Percentiles rank a stretch among this genome's conserved stretches.
These are phyloP conservation scores for Picea abies DNA, from an alignment of 83 land plant genomes.

Conservation along the genomic window DNA sequence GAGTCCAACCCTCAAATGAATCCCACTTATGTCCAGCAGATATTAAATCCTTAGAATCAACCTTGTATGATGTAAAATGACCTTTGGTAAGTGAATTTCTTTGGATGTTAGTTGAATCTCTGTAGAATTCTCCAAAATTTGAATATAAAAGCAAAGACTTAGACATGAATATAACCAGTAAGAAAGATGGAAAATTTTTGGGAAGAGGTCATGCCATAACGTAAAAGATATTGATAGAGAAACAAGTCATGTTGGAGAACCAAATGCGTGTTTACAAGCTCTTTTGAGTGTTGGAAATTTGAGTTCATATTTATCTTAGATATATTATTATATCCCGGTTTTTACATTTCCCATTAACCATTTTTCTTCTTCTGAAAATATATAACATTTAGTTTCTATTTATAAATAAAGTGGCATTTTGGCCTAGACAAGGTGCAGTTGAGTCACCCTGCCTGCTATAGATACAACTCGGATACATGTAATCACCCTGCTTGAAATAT, in stretches of 20 bases:
- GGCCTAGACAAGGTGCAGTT: neutral
- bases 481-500: no score
- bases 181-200: neutral
- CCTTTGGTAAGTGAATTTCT: conserved; percentile 22
- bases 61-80: conserved; percentile 39
- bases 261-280: neutral
- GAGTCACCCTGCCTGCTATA: no score
- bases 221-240: neutral
- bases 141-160: neutral
- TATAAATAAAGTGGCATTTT: neutral
- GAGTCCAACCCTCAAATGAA: neutral
- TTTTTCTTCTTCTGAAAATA: neutral
- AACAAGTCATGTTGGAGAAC: neutral
- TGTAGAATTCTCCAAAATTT: neutral
- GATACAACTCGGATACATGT: no score
- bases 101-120: neutral
- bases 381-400: neutral
- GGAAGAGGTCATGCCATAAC: neutral
- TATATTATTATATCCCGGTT: neutral
- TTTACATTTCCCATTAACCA: neutral
- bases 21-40: neutral
- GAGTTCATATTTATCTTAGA: neutral
- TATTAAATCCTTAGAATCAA: conserved; percentile 22
- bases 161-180: neutral
- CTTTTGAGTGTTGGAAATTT: neutral